Percentiles rank a stretch among this genome's conserved stretches.
phyloP scores from a whole-genome alignment of 768 basidiomycete genomes.

The Tylopilus rubrobrunneus region DNA sequence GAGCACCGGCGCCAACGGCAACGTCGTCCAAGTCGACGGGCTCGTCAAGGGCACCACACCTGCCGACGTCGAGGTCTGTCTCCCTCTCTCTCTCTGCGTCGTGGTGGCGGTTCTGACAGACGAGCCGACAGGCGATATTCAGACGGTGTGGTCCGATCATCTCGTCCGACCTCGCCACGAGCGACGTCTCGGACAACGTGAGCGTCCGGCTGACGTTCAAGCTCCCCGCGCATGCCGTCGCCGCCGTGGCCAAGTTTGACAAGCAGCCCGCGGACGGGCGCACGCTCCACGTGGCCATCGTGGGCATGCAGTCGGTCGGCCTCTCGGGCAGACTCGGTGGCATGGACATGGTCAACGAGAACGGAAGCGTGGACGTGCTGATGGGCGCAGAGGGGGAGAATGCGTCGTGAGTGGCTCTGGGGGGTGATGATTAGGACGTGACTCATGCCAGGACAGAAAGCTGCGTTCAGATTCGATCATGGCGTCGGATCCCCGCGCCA shows the following conservation, averaged over 20 bases:
- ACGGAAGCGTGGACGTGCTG: constrained; percentile 46
- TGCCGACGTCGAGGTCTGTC: constrained; percentile 61
- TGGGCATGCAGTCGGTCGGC: constrained; percentile 53
- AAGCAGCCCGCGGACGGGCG: constrained; percentile 82
- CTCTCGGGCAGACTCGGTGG: constrained; percentile 59
- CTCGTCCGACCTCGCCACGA: constrained; percentile 29
- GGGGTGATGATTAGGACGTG: no score
- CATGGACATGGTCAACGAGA: constrained; percentile 40
- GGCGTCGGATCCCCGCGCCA: constrained; percentile 55
- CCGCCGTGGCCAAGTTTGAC: constrained; percentile 72
- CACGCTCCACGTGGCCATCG: constrained; percentile 58
- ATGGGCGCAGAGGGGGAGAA: constrained; percentile 45
- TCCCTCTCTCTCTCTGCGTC: background rate
- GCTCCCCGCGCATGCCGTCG: constrained; percentile 52
- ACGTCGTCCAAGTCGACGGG: constrained; percentile 72
- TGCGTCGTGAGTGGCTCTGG: constrained; percentile 48
- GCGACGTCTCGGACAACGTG: constrained; percentile 35
- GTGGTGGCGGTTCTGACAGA: constrained; percentile 1
- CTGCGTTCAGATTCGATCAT: constrained; percentile 80
- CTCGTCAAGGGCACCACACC: constrained; percentile 73
- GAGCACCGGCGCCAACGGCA: constrained; percentile 45
- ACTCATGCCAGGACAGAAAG: constrained; percentile 48
- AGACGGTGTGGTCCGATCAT: constrained; percentile 70
- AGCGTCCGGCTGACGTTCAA: constrained; percentile 74
- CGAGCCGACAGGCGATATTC: constrained; percentile 61